Percentiles rank a stretch among this genome's conserved stretches.
Evolutionary conservation across 2,329 filamentous ascomycete species (phyloP).

Genomic region (Aschersonia sp.): DNA sequence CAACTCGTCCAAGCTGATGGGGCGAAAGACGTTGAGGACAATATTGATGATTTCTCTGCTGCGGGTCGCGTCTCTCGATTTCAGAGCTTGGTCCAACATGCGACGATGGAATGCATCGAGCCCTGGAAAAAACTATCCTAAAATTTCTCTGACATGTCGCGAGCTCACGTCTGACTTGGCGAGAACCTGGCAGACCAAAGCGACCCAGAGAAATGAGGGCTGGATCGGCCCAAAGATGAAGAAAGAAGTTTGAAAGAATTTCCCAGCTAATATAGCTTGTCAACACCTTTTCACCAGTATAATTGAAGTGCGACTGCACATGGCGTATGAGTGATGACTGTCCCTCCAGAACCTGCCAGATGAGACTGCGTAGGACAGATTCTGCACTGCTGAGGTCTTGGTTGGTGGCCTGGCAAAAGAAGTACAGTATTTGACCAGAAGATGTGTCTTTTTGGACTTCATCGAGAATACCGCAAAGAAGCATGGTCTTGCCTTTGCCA

Average conservation of each 20-base stretch:
- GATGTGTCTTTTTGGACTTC: constrained; percentile 2
- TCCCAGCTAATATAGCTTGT: constrained; percentile 19
- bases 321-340: constrained; percentile 17
- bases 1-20: constrained; percentile 21
- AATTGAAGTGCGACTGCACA: constrained; percentile 18
- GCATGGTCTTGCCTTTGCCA: constrained; percentile 30
- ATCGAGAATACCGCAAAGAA: constrained; percentile 20
- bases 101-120: constrained; percentile 20
- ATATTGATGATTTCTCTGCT: constrained; percentile 20
- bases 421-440: constrained; percentile 10
- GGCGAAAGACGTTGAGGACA: constrained; percentile 16
- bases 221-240: constrained; percentile 8
- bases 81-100: constrained; percentile 20
- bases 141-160: neutral
- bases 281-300: constrained; percentile 17
- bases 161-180: neutral
- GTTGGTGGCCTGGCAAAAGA: constrained; percentile 29
- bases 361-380: constrained; percentile 26
- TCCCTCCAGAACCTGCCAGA: constrained; percentile 22
- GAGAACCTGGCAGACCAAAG: constrained; percentile 7
- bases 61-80: constrained; percentile 12
- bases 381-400: constrained; percentile 19
- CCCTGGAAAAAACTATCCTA: constrained; percentile 16
- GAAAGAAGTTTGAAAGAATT: constrained; percentile 23
- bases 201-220: constrained; percentile 15